Evolutionary conservation across 805 yeast species (phyloP).

Genomic region (Metschnikowia gruessii): DNA sequence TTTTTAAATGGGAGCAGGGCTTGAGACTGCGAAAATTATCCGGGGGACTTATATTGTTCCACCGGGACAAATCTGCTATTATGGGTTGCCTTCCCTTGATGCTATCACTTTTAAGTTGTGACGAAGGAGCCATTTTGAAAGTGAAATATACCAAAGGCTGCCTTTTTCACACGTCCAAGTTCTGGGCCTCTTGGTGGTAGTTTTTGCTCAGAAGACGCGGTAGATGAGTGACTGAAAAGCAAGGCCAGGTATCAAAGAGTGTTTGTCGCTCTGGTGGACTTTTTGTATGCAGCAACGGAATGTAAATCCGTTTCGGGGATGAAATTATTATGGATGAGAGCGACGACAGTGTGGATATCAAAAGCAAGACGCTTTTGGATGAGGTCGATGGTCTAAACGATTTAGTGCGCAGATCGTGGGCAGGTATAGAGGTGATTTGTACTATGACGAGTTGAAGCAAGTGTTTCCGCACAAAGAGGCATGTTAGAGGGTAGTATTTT

Average conservation of each 20-base stretch:
- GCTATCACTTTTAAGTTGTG: not conserved
- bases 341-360: not conserved
- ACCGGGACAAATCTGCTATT: not conserved
- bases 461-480: no score
- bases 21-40: constrained; percentile 33
- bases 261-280: not conserved
- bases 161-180: not conserved
- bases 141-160: not conserved
- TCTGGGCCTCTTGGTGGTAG: not conserved
- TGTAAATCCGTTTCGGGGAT: not conserved
- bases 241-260: not conserved
- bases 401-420: not conserved
- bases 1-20: constrained; percentile 49
- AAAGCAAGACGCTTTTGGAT: not conserved
- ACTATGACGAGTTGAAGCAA: not conserved
- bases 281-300: no score
- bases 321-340: not conserved
- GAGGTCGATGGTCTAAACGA: not conserved
- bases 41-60: constrained; percentile 8
- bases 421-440: not conserved
- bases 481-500: not conserved
- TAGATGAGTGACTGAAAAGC: not conserved
- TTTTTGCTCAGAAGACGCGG: not conserved
- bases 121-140: constrained; percentile 4
- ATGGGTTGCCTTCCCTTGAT: not conserved